A percentile compares a stretch with the other conserved stretches of the same genome.
Evolutionary conservation across 371 early-diverging fungal species (phyloP).

Genomic region (Massospora cicadina): DNA sequence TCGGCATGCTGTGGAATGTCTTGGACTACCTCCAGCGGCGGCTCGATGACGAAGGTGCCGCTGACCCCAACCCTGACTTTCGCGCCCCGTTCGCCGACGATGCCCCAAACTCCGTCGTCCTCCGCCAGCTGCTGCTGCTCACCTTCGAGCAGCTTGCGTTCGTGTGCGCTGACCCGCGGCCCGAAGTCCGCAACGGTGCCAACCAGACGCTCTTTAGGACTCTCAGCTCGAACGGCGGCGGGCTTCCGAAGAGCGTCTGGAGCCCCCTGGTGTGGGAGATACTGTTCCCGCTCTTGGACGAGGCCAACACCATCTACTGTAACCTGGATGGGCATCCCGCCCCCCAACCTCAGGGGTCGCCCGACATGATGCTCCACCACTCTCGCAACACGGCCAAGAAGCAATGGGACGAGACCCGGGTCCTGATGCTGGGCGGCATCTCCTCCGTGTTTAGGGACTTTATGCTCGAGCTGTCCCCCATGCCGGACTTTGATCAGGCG

Average conservation of each 20-base stretch:
- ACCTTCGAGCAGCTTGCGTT: constrained; percentile 60
- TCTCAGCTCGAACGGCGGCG: constrained; percentile 62
- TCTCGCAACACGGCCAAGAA: constrained; percentile 54
- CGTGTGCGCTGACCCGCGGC: constrained; percentile 70
- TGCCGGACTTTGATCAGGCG: constrained; percentile 37
- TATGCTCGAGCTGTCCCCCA: constrained; percentile 29
- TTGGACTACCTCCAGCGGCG: constrained; percentile 58
- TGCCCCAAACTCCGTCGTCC: constrained; percentile 1
- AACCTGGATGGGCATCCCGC: constrained; percentile 16
- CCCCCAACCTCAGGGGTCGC: constrained; percentile 16
- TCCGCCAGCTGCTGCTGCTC: constrained; percentile 69
- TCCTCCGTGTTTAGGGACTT: constrained; percentile 52
- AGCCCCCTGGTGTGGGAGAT: constrained; percentile 72
- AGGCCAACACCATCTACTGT: constrained; percentile 32
- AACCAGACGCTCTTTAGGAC: constrained; percentile 89
- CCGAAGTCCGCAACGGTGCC: constrained; percentile 86
- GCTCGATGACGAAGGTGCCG: constrained; percentile 19
- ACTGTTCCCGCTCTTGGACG: constrained; percentile 74
- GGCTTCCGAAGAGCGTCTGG: constrained; percentile 55
- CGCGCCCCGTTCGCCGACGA: neutral
- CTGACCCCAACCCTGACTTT: neutral
- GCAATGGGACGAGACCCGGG: constrained; percentile 94
- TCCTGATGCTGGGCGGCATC: constrained; percentile 57
- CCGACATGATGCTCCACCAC: constrained; percentile 35
- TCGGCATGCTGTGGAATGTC: constrained; percentile 83